A percentile compares a stretch with the other conserved stretches of the same genome.
Conservation (phyloP, 768 basidiomycete genomes). For the Leucocoprinus leucothites region DNA sequence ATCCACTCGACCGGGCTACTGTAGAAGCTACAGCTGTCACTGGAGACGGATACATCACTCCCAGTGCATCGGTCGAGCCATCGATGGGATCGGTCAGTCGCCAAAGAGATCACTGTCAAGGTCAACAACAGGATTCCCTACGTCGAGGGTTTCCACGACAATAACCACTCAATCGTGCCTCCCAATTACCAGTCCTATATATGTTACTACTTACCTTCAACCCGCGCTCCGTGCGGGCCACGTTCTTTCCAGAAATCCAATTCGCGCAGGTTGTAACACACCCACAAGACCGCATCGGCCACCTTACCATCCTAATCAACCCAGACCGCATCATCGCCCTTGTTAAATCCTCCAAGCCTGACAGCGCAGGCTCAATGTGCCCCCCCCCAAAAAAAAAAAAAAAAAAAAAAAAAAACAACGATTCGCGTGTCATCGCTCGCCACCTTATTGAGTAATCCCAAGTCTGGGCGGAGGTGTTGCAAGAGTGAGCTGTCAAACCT, state of each 20-base stretch:
- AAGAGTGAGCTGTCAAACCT: conserved; percentile 24
- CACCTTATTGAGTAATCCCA: conserved; percentile 47
- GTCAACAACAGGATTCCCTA: conserved; percentile 46
- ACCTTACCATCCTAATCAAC: conserved; percentile 41
- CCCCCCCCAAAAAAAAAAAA: too few relatives aligned
- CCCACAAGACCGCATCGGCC: conserved; percentile 42
- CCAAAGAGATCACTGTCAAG: conserved; percentile 48
- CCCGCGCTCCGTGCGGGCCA: conserved; percentile 30
- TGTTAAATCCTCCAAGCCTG: conserved; percentile 36
- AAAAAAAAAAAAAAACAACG: conserved; percentile 44
- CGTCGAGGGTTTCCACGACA: conserved; percentile 46
- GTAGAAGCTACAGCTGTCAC: conserved; percentile 48
- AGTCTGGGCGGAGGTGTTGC: conserved; percentile 49
- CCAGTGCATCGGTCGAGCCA: conserved; percentile 45
- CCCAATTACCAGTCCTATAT: conserved; percentile 42
- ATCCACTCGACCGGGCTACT: conserved; percentile 41
- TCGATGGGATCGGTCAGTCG: conserved; percentile 43
- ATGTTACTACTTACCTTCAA: conserved; percentile 12
- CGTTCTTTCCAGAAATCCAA: conserved; percentile 2
- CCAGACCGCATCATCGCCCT: conserved; percentile 46
- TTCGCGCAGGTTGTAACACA: conserved; percentile 43
- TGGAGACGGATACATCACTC: conserved; percentile 45
- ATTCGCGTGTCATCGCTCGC: conserved; percentile 37
- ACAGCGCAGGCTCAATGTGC: conserved; percentile 44
- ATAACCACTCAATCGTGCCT: conserved; percentile 41